These are phyloP conservation scores for Phytophthora lateralis DNA, from an alignment of 352 stramenopile genomes.

Conservation along the genomic window DNA sequence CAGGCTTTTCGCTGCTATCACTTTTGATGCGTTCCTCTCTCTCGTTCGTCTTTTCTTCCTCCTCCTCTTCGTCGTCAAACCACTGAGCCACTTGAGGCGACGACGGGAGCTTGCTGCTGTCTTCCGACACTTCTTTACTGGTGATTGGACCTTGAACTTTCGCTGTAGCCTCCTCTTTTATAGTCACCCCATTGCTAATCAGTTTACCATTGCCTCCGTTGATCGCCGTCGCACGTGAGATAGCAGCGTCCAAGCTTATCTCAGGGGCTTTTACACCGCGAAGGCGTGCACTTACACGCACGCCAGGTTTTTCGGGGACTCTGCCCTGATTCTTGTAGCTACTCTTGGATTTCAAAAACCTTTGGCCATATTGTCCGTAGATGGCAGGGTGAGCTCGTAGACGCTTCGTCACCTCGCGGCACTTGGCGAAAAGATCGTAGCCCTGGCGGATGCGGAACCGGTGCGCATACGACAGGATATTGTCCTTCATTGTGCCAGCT, in stretches of 20 bases:
- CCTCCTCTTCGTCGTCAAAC: slow-evolving; percentile 39
- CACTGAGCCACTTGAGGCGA: slow-evolving; percentile 37
- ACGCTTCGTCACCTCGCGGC: slow-evolving; percentile 72
- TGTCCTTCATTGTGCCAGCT: slow-evolving; percentile 89
- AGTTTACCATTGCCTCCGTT: slow-evolving; percentile 10
- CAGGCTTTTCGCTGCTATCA: slow-evolving; percentile 2
- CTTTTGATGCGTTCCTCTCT: slow-evolving; percentile 6
- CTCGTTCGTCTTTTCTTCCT: slow-evolving; percentile 27
- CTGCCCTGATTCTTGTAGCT: slow-evolving; percentile 11
- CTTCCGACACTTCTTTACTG: not conserved
- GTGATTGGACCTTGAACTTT: slow-evolving; percentile 6
- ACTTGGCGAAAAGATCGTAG: slow-evolving; percentile 91
- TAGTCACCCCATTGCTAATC: slow-evolving; percentile 13
- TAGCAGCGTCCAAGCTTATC: slow-evolving; percentile 31
- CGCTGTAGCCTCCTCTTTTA: slow-evolving; percentile 31
- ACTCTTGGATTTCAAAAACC: slow-evolving; percentile 26
- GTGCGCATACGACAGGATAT: slow-evolving; percentile 87
- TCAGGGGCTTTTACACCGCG: slow-evolving; percentile 55
- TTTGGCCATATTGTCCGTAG: slow-evolving; percentile 46
- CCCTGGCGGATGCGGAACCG: slow-evolving; percentile 86
- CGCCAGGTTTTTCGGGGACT: slow-evolving; percentile 22
- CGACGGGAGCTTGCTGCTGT: slow-evolving; percentile 5
- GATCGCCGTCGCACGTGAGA: slow-evolving; percentile 10
- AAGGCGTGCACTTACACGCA: slow-evolving; percentile 44
- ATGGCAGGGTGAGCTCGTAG: slow-evolving; percentile 53